Evolutionary conservation across 2,329 filamentous ascomycete species (phyloP).

Genomic region (Endoconidiophora laricicola): DNA sequence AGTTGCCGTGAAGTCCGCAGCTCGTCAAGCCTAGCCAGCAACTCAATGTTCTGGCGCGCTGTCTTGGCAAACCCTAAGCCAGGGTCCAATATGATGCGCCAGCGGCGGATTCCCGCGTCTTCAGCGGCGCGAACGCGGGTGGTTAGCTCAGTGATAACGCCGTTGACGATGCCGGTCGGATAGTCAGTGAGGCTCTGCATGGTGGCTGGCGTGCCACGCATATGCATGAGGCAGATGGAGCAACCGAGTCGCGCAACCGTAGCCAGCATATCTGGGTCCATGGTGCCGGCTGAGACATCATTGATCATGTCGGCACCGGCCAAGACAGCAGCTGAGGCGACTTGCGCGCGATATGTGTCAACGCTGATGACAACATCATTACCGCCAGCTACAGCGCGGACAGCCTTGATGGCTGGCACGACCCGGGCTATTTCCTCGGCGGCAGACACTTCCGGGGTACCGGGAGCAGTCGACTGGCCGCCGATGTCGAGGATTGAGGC

Average conservation of each 20-base stretch:
- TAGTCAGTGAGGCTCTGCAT: conserved; percentile 61
- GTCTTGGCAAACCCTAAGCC: conserved; percentile 90
- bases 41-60: conserved; percentile 59
- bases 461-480: conserved; percentile 80
- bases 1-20: conserved; percentile 49
- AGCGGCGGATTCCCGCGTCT: conserved; percentile 66
- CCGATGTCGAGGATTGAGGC: conserved; percentile 83
- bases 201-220: conserved; percentile 63
- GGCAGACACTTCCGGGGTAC: conserved; percentile 47
- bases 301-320: conserved; percentile 88
- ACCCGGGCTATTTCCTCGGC: conserved; percentile 65
- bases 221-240: conserved; percentile 79
- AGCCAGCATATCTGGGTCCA: conserved; percentile 68
- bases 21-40: conserved; percentile 51
- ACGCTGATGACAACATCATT: conserved; percentile 59
- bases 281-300: conserved; percentile 68
- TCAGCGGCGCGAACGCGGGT: conserved; percentile 58
- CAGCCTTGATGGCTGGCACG: conserved; percentile 58
- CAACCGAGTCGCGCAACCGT: conserved; percentile 63
- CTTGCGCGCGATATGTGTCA: conserved; percentile 78
- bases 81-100: conserved; percentile 89
- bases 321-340: conserved; percentile 58
- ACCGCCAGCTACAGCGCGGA: conserved; percentile 50
- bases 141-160: conserved; percentile 50
- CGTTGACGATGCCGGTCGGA: conserved; percentile 46